These are phyloP conservation scores for Pittosporum tobira DNA, from an alignment of 129 eudicot genomes.

Conservation along the genomic window DNA sequence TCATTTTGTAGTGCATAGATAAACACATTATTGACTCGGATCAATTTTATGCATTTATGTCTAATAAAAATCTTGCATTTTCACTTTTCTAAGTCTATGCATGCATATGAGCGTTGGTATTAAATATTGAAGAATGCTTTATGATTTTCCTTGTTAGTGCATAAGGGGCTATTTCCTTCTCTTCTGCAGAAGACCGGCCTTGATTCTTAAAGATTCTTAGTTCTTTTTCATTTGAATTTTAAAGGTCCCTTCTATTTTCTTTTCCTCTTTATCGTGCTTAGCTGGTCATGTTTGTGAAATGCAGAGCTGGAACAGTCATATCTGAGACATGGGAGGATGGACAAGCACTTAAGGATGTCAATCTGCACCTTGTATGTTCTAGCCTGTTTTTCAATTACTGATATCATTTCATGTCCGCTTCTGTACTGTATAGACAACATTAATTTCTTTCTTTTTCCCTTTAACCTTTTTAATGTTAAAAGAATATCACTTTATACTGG, in stretches of 20 bases:
- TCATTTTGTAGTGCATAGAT: not conserved
- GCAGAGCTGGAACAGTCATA: conserved; percentile 92
- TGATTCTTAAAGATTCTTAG: conserved; percentile 1
- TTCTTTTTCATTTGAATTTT: not conserved
- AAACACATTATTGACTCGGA: not conserved
- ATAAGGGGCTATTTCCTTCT: not conserved
- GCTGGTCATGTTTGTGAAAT: conserved; percentile 10
- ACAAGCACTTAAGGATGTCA: conserved; percentile 82
- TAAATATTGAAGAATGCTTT: too few species aligned
- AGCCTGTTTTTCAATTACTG: conserved; percentile 8
- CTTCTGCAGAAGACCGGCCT: not conserved
- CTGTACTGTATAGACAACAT: not conserved
- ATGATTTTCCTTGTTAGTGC: not conserved
- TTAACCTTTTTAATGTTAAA: not conserved
- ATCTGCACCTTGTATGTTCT: conserved; percentile 66
- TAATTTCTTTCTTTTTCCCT: not conserved
- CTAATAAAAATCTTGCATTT: too few species aligned
- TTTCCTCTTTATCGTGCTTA: not conserved
- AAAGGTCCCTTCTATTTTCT: not conserved
- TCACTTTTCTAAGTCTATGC: not conserved
- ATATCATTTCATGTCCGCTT: conserved; percentile 16
- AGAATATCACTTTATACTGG: not conserved
- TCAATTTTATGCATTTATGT: too few species aligned
- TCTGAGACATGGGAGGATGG: conserved; percentile 99
- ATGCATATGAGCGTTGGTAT: too few species aligned